Percentiles rank a stretch among this genome's conserved stretches.
Conservation (phyloP, 257 asterid genomes). For the Plantago major region DNA sequence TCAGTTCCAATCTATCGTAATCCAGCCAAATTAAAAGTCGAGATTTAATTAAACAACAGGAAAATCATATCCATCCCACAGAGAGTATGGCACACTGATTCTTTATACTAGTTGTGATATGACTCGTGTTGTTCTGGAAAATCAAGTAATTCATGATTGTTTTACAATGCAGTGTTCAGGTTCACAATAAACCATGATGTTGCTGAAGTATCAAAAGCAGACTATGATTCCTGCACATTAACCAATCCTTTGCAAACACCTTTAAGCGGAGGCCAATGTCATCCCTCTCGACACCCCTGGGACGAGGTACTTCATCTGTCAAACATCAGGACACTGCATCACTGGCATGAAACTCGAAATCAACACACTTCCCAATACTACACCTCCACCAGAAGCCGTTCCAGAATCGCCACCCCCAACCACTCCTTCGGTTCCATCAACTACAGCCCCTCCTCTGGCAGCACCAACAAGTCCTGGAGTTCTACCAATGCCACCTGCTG, state of each 20-base stretch:
- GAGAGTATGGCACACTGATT: too few species aligned
- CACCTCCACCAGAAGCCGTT: slow-evolving; percentile 11
- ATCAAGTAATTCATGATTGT: too few species aligned
- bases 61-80: too few species aligned
- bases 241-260: slow-evolving; percentile 37
- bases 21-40: too few species aligned
- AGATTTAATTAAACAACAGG: too few species aligned
- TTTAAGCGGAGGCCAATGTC: slow-evolving; percentile 42
- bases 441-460: too few species aligned
- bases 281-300: slow-evolving; percentile 52
- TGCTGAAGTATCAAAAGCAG: slow-evolving; percentile 51
- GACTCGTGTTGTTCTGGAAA: too few species aligned
- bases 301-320: slow-evolving; percentile 61
- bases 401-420: neutral
- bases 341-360: slow-evolving; percentile 65
- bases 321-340: slow-evolving; percentile 54
- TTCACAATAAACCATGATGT: slow-evolving; percentile 51
- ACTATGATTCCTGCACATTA: slow-evolving; percentile 45
- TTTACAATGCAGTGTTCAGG: slow-evolving; percentile 44
- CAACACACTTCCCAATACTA: slow-evolving; percentile 32
- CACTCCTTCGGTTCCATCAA: slow-evolving; percentile 20
- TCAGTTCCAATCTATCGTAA: too few species aligned
- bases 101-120: too few species aligned
- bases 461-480: too few species aligned
- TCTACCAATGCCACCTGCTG: slow-evolving; percentile 10